A percentile compares a stretch with the other conserved stretches of the same genome.
Conservation (phyloP, 202 grass and related monocot species). For the Panicum virgatum region DNA sequence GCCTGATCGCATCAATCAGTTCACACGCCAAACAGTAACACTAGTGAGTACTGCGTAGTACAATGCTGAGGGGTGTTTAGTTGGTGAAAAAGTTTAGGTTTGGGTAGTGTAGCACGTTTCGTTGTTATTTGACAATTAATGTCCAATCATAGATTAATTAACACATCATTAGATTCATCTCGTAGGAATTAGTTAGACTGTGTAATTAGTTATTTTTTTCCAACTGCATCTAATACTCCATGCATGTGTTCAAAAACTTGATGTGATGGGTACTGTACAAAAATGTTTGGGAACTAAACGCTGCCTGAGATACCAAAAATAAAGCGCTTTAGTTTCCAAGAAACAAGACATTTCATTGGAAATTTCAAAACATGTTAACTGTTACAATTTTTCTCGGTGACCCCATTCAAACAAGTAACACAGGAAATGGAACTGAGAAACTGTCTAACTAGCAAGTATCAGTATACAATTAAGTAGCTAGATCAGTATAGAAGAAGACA, state of each 20-base stretch:
- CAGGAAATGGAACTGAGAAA: neutral
- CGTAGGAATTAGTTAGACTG: no score
- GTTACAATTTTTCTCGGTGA: neutral
- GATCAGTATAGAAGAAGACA: neutral
- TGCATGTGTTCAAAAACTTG: no score
- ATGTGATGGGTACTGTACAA: no score
- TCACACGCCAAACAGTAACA: slow-evolving; percentile 42
- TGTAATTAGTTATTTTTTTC: no score
- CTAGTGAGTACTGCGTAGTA: neutral
- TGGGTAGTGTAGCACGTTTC: no score
- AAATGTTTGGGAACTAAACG: no score
- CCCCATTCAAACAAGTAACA: neutral
- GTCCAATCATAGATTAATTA: no score
- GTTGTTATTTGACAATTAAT: no score
- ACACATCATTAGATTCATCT: no score
- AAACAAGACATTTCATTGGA: neutral
- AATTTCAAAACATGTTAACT: neutral
- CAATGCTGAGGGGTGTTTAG: neutral
- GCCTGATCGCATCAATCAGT: slow-evolving; percentile 27
- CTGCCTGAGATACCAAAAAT: neutral
- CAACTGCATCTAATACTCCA: no score
- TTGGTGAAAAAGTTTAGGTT: no score
- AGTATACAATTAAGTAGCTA: neutral
- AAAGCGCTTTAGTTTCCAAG: neutral
- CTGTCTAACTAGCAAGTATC: neutral